These are phyloP conservation scores for Astrothelium subdiscretum DNA, from an alignment of 495 filamentous ascomycete genomes.

Conservation along the genomic window DNA sequence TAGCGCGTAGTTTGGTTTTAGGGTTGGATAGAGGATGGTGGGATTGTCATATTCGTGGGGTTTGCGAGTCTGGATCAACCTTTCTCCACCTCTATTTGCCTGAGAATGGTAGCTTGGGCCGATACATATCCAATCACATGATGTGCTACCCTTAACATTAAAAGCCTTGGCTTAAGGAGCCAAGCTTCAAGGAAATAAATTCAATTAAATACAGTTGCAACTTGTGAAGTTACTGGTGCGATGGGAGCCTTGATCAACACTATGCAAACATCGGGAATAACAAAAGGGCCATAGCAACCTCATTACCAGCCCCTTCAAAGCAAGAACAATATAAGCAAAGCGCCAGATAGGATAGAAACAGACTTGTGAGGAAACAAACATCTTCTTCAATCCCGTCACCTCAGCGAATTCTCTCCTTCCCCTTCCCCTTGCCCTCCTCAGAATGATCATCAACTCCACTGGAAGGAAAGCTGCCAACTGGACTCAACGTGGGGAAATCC, in stretches of 20 bases:
- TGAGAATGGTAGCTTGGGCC: not conserved
- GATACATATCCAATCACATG: not conserved
- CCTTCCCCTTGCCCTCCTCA: conserved; percentile 31
- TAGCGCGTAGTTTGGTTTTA: not conserved
- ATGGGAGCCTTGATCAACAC: too few relatives aligned
- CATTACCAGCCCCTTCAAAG: not conserved
- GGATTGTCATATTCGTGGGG: not conserved
- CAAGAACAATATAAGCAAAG: not conserved
- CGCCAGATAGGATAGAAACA: not conserved
- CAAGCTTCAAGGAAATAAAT: not conserved
- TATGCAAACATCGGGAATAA: too few relatives aligned
- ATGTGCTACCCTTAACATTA: not conserved
- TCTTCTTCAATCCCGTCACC: not conserved
- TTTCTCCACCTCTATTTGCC: not conserved
- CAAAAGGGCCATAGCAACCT: not conserved
- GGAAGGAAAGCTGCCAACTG: conserved; percentile 21
- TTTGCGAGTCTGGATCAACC: not conserved
- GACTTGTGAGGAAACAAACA: not conserved
- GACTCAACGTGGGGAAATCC: conserved; percentile 43
- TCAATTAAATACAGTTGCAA: too few relatives aligned
- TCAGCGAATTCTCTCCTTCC: conserved; percentile 20
- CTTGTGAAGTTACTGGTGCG: too few relatives aligned
- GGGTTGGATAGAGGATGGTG: not conserved
- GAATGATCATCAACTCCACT: conserved; percentile 28
- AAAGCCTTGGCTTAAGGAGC: too few relatives aligned